Percentiles rank a stretch among this genome's conserved stretches.
Conservation (phyloP, 2,329 filamentous ascomycete species). For the Calonectria ilicicola region DNA sequence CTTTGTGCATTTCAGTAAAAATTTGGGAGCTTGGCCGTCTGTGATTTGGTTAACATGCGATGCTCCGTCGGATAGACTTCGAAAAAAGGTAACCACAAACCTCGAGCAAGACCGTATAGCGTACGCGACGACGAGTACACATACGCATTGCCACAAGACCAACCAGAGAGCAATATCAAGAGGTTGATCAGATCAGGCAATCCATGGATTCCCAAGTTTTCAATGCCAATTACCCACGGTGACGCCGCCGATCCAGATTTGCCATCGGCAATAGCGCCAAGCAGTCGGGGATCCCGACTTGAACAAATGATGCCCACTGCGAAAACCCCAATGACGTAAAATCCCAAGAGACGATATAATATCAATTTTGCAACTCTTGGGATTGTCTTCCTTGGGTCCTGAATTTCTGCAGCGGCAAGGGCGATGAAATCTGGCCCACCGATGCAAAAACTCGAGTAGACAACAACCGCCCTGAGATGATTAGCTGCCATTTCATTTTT, state of each 20-base stretch:
- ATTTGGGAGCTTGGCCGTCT: constrained; percentile 1
- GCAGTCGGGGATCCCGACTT: constrained; percentile 52
- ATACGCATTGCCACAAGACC: constrained; percentile 3
- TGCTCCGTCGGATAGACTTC: rapidly evolving
- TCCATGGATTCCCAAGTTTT: constrained; percentile 60
- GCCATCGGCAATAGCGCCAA: background rate
- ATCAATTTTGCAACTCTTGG: constrained; percentile 77
- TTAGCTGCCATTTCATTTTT: background rate
- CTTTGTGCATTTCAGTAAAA: background rate
- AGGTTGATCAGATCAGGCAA: constrained; percentile 66
- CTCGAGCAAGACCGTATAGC: background rate
- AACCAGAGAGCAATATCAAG: constrained; percentile 44
- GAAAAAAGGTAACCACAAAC: background rate
- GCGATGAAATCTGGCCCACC: constrained; percentile 74
- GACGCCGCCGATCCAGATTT: constrained; percentile 55
- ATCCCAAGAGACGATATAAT: constrained; percentile 76
- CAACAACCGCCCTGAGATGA: constrained; percentile 55
- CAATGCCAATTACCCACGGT: constrained; percentile 70
- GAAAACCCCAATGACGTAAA: constrained; percentile 74
- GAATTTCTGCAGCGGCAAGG: constrained; percentile 49
- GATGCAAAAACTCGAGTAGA: constrained; percentile 75
- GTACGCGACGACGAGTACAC: background rate
- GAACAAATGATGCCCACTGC: constrained; percentile 64
- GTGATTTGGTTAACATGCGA: background rate
- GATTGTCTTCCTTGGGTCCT: constrained; percentile 72